phyloP scores from a whole-genome alignment of 2,329 filamentous ascomycete species.

The Claviceps purpurea region DNA sequence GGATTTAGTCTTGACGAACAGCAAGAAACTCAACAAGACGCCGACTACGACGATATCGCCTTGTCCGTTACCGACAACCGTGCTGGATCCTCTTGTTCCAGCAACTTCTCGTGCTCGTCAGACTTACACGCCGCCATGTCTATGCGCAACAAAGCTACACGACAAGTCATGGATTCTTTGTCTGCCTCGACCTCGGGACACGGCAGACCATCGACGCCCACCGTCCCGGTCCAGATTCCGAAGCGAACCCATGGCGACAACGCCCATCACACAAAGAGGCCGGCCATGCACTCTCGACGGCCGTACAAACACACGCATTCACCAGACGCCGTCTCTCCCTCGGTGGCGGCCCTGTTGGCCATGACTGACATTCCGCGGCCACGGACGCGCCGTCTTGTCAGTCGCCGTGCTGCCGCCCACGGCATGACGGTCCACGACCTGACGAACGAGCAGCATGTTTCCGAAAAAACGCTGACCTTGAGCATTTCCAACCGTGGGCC shows the following conservation, averaged over 20 bases:
- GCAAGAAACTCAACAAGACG: neutral
- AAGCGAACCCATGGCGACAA: conserved; percentile 26
- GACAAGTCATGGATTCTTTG: conserved; percentile 12
- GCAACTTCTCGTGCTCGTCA: conserved; percentile 6
- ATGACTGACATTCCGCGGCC: conserved; percentile 45
- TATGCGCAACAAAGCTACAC: conserved; percentile 19
- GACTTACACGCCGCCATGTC: conserved; percentile 19
- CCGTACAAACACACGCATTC: conserved; percentile 31
- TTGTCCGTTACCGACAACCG: conserved; percentile 1
- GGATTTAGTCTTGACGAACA: neutral
- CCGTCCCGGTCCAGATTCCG: conserved; percentile 44
- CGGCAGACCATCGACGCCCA: conserved; percentile 21
- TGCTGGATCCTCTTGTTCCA: neutral
- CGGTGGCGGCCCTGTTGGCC: conserved; percentile 47
- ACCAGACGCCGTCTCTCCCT: conserved; percentile 42
- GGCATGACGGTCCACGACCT: conserved; percentile 22
- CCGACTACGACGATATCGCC: conserved; percentile 2
- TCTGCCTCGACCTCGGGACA: conserved; percentile 17
- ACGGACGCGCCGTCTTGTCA: conserved; percentile 14
- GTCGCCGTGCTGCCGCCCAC: conserved; percentile 35
- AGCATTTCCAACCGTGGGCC: conserved; percentile 40
- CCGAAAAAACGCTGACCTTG: conserved; percentile 45
- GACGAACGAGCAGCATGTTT: conserved; percentile 38
- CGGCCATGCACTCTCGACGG: conserved; percentile 22
- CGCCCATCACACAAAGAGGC: conserved; percentile 22